A percentile compares a stretch with the other conserved stretches of the same genome.
Conservation (phyloP, 495 filamentous ascomycete species). For the Aspergillus avenaceus region DNA sequence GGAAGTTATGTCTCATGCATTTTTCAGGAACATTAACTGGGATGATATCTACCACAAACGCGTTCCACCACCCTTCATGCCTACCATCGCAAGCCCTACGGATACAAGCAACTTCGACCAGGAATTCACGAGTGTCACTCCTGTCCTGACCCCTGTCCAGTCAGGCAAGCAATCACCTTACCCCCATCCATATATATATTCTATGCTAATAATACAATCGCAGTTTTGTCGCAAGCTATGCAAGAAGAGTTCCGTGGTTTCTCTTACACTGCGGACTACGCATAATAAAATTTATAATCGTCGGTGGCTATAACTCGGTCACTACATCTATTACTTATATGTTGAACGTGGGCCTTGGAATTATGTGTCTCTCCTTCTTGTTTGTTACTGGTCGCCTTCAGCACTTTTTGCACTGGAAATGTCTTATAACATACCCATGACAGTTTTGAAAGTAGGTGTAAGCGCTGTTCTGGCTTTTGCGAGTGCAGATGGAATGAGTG, state of each 20-base stretch:
- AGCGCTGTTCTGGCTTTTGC: slow-evolving; percentile 12
- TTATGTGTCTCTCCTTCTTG: slow-evolving; percentile 18
- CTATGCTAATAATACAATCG: slow-evolving; percentile 10
- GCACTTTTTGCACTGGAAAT: slow-evolving; percentile 17
- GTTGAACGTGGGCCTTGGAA: slow-evolving; percentile 12
- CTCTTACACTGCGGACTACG: slow-evolving; percentile 84
- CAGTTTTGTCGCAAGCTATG: slow-evolving; percentile 97
- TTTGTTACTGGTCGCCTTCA: slow-evolving; percentile 10
- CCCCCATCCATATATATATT: neutral
- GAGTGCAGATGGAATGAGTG: slow-evolving; percentile 16
- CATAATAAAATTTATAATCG: slow-evolving; percentile 26
- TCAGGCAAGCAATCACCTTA: slow-evolving; percentile 69
- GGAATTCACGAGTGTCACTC: slow-evolving; percentile 98
- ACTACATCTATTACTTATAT: slow-evolving; percentile 14
- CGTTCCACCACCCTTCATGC: slow-evolving; percentile 82
- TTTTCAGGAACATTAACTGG: slow-evolving; percentile 98
- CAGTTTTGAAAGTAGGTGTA: slow-evolving; percentile 23
- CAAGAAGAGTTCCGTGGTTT: slow-evolving; percentile 99
- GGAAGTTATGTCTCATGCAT: slow-evolving; percentile 98
- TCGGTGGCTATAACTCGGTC: neutral
- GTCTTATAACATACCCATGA: slow-evolving; percentile 26
- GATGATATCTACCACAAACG: slow-evolving; percentile 97
- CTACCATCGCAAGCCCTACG: slow-evolving; percentile 81
- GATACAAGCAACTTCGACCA: slow-evolving; percentile 99
- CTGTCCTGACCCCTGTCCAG: slow-evolving; percentile 94